Percentiles rank a stretch among this genome's conserved stretches.
phyloP scores from a whole-genome alignment of 2,329 filamentous ascomycete genomes.

The Celoporthe dispersa region DNA sequence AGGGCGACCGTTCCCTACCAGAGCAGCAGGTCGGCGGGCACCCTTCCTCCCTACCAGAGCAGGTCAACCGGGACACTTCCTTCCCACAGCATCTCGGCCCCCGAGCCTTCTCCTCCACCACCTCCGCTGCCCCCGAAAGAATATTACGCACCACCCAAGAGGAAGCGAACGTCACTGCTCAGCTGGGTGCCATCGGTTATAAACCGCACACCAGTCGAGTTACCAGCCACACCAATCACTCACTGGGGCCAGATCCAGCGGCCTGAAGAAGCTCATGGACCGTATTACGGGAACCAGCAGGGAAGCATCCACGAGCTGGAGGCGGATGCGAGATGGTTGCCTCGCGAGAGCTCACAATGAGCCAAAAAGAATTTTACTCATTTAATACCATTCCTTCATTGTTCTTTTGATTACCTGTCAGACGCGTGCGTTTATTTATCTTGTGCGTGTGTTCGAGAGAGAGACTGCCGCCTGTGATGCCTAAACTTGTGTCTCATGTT shows the following conservation, averaged over 20 bases:
- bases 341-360: slow-evolving; percentile 12
- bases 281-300: slow-evolving; percentile 18
- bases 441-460: neutral
- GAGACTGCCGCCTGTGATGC: neutral
- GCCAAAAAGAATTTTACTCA: neutral
- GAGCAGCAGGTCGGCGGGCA: neutral
- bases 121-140: slow-evolving; percentile 27
- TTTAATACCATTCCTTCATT: slow-evolving; percentile 22
- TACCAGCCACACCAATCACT: slow-evolving; percentile 27
- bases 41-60: neutral
- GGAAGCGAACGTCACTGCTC: slow-evolving; percentile 24
- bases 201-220: slow-evolving; percentile 24
- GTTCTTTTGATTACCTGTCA: slow-evolving; percentile 12
- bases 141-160: slow-evolving; percentile 15
- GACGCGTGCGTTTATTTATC: neutral
- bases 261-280: slow-evolving; percentile 18
- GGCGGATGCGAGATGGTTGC: slow-evolving; percentile 27
- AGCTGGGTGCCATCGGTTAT: slow-evolving; percentile 28
- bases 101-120: slow-evolving; percentile 16
- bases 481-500: slow-evolving; percentile 17
- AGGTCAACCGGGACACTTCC: neutral
- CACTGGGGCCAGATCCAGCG: slow-evolving; percentile 17
- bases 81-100: neutral
- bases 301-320: slow-evolving; percentile 21
- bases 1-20: neutral